A percentile compares a stretch with the other conserved stretches of the same genome.
Conservation (phyloP, 2,329 filamentous ascomycete genomes). For the Chrysoporthe puriensis region DNA sequence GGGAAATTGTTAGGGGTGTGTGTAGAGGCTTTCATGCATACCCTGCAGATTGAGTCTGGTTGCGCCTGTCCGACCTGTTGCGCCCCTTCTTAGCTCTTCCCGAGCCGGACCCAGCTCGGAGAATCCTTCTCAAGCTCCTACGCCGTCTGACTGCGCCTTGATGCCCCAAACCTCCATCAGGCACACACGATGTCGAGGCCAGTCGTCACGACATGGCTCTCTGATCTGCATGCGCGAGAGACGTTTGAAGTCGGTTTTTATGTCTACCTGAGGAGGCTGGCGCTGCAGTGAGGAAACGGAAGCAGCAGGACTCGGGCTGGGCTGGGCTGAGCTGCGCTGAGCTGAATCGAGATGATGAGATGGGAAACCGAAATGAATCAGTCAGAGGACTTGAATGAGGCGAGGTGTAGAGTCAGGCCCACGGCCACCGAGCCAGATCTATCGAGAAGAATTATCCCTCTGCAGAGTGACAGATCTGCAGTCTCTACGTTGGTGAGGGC, state of each 20-base stretch:
- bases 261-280: constrained; percentile 27
- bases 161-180: constrained; percentile 29
- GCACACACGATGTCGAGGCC: constrained; percentile 23
- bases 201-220: constrained; percentile 27
- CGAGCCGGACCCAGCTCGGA: constrained; percentile 14
- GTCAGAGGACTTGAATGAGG: constrained; percentile 22
- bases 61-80: constrained; percentile 12
- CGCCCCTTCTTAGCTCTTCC: constrained; percentile 1
- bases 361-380: constrained; percentile 9
- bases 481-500: constrained; percentile 17
- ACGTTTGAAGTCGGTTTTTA: constrained; percentile 21
- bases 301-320: constrained; percentile 2
- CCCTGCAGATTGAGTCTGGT: constrained; percentile 23
- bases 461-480: constrained; percentile 16
- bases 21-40: constrained; percentile 29
- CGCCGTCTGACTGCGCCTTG: constrained; percentile 24
- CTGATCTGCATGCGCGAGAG: constrained; percentile 17
- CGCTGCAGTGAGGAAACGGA: constrained; percentile 18
- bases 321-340: constrained; percentile 14
- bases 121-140: constrained; percentile 25
- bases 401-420: constrained; percentile 7
- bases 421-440: constrained; percentile 16
- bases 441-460: constrained; percentile 11
- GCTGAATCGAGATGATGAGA: constrained; percentile 1
- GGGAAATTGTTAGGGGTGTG: constrained; percentile 15